These are phyloP conservation scores for Tripterygium wilfordii DNA, from an alignment of 177 flowering plant species.

Conservation along the genomic window DNA sequence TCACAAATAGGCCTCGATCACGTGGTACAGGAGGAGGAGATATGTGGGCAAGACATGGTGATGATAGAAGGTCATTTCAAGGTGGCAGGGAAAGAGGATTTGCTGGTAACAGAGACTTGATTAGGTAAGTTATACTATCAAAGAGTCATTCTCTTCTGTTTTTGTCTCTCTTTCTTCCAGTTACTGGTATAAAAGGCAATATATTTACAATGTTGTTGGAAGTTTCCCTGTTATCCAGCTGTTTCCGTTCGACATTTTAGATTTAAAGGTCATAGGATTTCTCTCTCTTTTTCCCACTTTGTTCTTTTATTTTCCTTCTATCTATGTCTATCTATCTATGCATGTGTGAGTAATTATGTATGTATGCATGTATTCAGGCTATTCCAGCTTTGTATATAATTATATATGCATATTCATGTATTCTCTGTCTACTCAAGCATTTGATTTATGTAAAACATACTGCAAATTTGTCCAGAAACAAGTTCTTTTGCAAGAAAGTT, in stretches of 20 bases:
- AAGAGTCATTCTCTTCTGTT: not conserved
- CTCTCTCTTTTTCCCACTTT: no score
- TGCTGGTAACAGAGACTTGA: conserved; percentile 49
- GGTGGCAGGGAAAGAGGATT: conserved; percentile 68
- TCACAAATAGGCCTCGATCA: conserved; percentile 63
- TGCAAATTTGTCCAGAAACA: no score
- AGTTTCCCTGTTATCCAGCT: no score
- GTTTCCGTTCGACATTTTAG: no score
- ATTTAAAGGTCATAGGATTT: no score
- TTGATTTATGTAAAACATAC: no score
- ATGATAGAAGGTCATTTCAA: conserved; percentile 55
- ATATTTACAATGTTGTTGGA: no score
- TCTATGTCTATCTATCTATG: no score
- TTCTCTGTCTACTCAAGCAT: not conserved
- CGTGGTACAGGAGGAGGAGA: conserved; percentile 68
- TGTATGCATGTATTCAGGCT: no score
- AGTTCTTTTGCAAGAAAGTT: no score
- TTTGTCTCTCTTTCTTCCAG: not conserved
- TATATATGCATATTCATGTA: not conserved
- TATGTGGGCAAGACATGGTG: conserved; percentile 59
- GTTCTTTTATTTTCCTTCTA: no score
- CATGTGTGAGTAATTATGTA: not conserved
- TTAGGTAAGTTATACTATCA: conserved; percentile 58
- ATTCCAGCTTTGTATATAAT: no score
- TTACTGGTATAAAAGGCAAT: not conserved